Base-by-base conservation (phyloP, 768 basidiomycete species). In the Psilocybe sp. region DNA sequence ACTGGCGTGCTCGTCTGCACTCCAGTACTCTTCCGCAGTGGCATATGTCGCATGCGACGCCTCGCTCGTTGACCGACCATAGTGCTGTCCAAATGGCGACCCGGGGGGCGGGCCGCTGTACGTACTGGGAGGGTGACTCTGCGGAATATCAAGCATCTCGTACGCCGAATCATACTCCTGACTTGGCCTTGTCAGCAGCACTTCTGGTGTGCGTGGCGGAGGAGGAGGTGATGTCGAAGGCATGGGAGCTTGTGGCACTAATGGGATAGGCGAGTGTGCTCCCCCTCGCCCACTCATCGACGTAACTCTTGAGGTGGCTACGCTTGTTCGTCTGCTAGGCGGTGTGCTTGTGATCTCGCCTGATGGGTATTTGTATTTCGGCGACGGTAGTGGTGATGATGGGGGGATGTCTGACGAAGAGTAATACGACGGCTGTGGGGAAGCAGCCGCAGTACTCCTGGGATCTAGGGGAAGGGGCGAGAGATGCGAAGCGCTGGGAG, bases 341-440 rank as follows among this genome's bases (percentile, higher is more conserved):
- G 74, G 73, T 23, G 68, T 72, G 46, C 63, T 74, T 32, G 71
- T 75, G 4, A 77, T 60, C 52, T 79, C 76, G 6, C 77, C 79
- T 33, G 69, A 59, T 1, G 80, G 56, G 47, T 72, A 73, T 45
- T 64, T 71, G 61, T 78, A 79, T 49, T 72, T 64, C 4, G 82
- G 69, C 28, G 74, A 74, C 2, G 84, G 80, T 38, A 80, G 61
- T 0, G 86, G 85, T 4, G 86, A 86, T 11, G 82, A 74, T 4
- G 72, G 59, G 1, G 87, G 84, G 19, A 89, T 71, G 35, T 87
- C 83, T 4, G 77, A 85, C 5, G 73, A 78, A 15, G 87, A 86
- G 62, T 90, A 89, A 59, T 86, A 88, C 14, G 89, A 89, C 8
- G 66, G 66, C 18, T 68, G 71, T 3, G 78, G 77, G 2, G 74